phyloP scores from a whole-genome alignment of 83 land plant species.

The Isoetes engelmannii region DNA sequence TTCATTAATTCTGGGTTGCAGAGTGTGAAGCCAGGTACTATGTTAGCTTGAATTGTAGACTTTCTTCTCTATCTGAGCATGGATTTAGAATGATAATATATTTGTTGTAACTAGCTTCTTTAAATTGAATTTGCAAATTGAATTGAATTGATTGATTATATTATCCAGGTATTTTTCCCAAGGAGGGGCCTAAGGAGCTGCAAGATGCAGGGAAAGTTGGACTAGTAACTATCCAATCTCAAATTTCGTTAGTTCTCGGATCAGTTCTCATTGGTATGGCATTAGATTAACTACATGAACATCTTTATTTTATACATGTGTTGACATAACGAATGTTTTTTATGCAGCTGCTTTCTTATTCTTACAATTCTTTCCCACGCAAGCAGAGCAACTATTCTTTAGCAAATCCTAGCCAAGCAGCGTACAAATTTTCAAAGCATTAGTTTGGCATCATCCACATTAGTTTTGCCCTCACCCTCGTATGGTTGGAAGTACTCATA shows the following conservation, averaged over 20 bases:
- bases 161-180: slow-evolving; percentile 62
- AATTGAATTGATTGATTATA: not conserved
- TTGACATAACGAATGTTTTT: not conserved
- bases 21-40: slow-evolving; percentile 65
- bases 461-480: too few species aligned
- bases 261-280: slow-evolving; percentile 56
- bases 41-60: not conserved
- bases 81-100: not conserved
- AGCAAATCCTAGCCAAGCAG: slow-evolving; percentile 1
- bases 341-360: slow-evolving; percentile 67
- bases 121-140: not conserved
- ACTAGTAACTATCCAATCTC: slow-evolving; percentile 72
- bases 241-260: slow-evolving; percentile 73
- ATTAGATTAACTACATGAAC: not conserved
- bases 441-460: too few species aligned
- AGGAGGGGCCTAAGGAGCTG: slow-evolving; percentile 66
- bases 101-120: not conserved
- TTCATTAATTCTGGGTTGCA: slow-evolving; percentile 83
- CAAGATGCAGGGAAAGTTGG: slow-evolving; percentile 93
- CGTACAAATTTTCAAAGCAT: too few species aligned
- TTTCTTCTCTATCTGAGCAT: not conserved
- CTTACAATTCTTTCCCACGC: slow-evolving; percentile 69
- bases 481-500: too few species aligned
- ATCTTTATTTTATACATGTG: slow-evolving; percentile 4
- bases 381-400: slow-evolving; percentile 62